Percentiles rank a stretch among this genome's conserved stretches.
phyloP scores from a whole-genome alignment of 2,329 filamentous ascomycete species.

The Tolypocladium inflatum region DNA sequence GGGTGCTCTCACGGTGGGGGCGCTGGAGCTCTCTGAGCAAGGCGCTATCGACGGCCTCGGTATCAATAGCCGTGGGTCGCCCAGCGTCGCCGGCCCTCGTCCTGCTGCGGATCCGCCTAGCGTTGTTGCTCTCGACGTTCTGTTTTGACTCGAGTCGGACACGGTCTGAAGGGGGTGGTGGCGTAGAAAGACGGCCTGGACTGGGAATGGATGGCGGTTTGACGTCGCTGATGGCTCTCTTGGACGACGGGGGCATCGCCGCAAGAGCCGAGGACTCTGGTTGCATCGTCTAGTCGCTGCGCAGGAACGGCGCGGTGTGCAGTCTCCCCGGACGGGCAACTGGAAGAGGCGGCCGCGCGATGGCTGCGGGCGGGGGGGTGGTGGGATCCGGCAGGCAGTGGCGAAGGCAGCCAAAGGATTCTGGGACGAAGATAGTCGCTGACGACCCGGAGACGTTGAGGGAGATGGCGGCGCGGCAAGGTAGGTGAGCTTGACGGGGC shows the following conservation, averaged over 20 bases:
- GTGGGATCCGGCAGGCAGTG: not conserved
- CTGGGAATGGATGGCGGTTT: constrained; percentile 20
- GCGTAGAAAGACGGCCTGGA: constrained; percentile 30
- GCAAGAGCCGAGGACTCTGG: constrained; percentile 16
- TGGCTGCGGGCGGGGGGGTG: not conserved
- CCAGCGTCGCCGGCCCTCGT: constrained; percentile 24
- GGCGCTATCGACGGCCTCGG: constrained; percentile 40
- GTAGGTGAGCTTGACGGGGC: constrained; percentile 2
- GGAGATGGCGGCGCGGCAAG: not conserved
- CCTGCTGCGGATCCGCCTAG: constrained; percentile 23
- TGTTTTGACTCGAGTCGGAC: constrained; percentile 31
- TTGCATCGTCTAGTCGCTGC: constrained; percentile 18
- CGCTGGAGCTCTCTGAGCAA: constrained; percentile 41
- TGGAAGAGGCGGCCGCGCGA: not conserved
- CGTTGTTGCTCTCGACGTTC: constrained; percentile 23
- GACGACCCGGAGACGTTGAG: not conserved
- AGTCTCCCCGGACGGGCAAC: not conserved
- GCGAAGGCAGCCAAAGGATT: not conserved
- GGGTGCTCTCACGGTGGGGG: constrained; percentile 41
- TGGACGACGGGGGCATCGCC: constrained; percentile 22
- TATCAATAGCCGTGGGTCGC: constrained; percentile 31
- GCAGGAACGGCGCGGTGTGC: not conserved
- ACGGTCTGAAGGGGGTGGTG: constrained; percentile 34
- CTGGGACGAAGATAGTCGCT: not conserved
- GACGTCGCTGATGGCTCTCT: constrained; percentile 20